Base-by-base conservation (phyloP, 805 yeast genomes). In the Starmerella potacharoeniae region DNA sequence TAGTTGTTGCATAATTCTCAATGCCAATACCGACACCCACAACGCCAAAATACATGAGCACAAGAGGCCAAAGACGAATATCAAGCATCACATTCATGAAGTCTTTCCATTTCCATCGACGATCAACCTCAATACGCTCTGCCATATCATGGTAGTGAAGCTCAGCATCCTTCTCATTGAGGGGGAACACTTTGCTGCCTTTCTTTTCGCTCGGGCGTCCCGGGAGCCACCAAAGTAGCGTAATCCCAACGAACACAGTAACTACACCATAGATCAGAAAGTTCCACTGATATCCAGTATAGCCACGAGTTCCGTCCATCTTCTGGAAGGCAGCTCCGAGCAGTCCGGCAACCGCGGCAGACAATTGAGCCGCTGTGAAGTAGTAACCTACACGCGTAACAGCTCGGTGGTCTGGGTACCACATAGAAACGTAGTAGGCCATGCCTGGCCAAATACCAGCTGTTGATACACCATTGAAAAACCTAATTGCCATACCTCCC, bases 381-480 rank as follows among this genome's bases (percentile, higher is more conserved):
- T 87, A 87, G 70, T 84, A 87, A 2, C 96, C 96, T 59, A 87
- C 84, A 65, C 96, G 74, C 59, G 79, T 77, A 2, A 95, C 85
- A 61, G 81, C 78, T 57, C 93, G 74, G 48, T 84, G 81, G 52
- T 82, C 78, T 2, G 95, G 95, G 65, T 87, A 87, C 91, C 95
- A 87, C 62, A 86, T 71, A 0, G 90, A 79, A 44, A 87, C 75
- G 64, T 87, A 87, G 69, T 86, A 87, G 28, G 88, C 80, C 83
- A 87, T 75, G 9, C 95, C 95, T 1, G 95, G 95, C 95, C 95
- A 86, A 4, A 86, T 80, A 43, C 95, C 95, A 10, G 95, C 93
- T 52, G 86, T 86, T 55, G 83, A 84, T 54, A 83, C 61, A 49
- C 95, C 95, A 33, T 84, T 77, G 55, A 87, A 74, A 56, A 86